phyloP scores from a whole-genome alignment of 202 grass and related monocot genomes.

The Zoysia matrella region DNA sequence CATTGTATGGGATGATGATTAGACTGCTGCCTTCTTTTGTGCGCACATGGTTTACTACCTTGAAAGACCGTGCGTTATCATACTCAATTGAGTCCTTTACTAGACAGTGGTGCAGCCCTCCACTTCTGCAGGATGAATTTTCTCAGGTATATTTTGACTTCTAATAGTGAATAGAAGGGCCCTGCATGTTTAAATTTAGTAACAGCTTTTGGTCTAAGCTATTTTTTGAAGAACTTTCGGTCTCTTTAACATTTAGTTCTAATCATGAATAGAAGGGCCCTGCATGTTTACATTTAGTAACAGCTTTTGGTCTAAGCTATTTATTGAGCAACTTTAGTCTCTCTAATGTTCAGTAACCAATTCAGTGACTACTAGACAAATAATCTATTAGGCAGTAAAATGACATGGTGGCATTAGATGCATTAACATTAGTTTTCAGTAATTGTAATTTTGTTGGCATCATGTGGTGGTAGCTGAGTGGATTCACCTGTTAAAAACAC shows the following conservation, averaged over 20 bases:
- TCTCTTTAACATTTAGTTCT: no score
- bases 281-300: no score
- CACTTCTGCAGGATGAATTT: slow-evolving; percentile 79
- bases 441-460: not conserved
- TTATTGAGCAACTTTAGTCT: not conserved
- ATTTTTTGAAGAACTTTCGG: no score
- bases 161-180: not conserved
- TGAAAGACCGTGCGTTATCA: slow-evolving; percentile 79
- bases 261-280: no score
- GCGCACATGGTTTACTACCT: slow-evolving; percentile 81
- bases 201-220: not conserved
- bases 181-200: slow-evolving; percentile 11
- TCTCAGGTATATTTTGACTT: slow-evolving; percentile 57
- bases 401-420: not conserved
- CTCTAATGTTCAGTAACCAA: no score
- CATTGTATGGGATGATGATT: slow-evolving; percentile 92
- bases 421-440: not conserved
- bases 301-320: not conserved
- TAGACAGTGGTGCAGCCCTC: slow-evolving; percentile 92
- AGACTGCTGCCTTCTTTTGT: slow-evolving; percentile 85
- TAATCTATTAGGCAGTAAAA: not conserved
- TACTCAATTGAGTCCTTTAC: slow-evolving; percentile 81
- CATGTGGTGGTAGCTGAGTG: not conserved
- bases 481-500: not conserved
- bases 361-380: no score